Percentiles rank a stretch among this genome's conserved stretches.
These are phyloP conservation scores for Acacia concinna DNA, from an alignment of 331 rosid genomes.

Conservation along the genomic window DNA sequence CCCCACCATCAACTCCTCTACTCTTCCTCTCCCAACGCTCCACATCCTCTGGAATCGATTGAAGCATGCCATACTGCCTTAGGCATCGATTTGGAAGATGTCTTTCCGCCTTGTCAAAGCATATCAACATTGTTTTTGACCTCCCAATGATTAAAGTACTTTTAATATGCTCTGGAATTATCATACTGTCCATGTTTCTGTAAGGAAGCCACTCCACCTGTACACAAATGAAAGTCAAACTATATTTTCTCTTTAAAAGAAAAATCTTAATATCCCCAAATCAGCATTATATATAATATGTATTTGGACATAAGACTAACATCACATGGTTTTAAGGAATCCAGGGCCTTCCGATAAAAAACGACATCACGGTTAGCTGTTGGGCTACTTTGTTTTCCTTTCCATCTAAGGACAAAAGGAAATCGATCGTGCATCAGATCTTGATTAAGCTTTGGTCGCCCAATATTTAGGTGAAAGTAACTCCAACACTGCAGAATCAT, in stretches of 20 bases:
- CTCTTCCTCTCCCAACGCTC: conserved; percentile 97
- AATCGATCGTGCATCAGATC: conserved; percentile 75
- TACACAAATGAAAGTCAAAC: conserved; percentile 37
- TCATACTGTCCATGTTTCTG: conserved; percentile 74
- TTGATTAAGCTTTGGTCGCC: conserved; percentile 91
- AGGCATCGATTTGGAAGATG: conserved; percentile 94
- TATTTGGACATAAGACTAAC: conserved; percentile 51
- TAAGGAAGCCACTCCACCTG: conserved; percentile 99
- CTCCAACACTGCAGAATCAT: conserved; percentile 88
- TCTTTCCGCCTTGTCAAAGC: conserved; percentile 99
- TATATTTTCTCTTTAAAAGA: conserved; percentile 22
- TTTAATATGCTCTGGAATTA: conserved; percentile 85
- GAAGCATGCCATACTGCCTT: conserved; percentile 87
- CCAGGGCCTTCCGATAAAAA: conserved; percentile 93
- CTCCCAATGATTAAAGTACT: conserved; percentile 71
- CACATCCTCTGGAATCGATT: conserved; percentile 88
- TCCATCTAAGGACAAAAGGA: conserved; percentile 97
- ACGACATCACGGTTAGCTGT: conserved; percentile 96
- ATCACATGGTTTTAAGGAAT: conserved; percentile 78
- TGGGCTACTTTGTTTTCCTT: conserved; percentile 95
- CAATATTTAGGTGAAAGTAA: conserved; percentile 92
- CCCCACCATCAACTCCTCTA: conserved; percentile 98
- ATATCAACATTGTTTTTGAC: conserved; percentile 91
- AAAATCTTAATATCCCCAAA: background rate
- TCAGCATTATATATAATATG: conserved; percentile 16